Base-by-base conservation (phyloP, 2,329 filamentous ascomycete genomes). In the Ilyonectria sp. region DNA sequence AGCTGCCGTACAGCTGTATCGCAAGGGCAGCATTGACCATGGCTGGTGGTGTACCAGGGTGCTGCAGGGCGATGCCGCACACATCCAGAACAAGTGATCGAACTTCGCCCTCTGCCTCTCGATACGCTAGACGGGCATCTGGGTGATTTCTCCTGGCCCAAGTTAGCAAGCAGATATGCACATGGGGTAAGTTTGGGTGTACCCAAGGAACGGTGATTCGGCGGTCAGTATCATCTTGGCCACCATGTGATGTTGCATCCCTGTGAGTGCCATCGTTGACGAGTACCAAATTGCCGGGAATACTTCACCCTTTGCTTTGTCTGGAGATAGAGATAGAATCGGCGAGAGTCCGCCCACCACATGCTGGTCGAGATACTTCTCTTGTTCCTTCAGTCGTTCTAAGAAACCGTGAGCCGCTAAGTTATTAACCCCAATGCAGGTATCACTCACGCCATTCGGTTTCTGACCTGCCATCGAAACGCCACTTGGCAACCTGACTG, bases 161-260 rank as follows among this genome's bases (percentile, higher is more conserved):
- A 0, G 15, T 74, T 1, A 74, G 57, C 1, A 26, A 2, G 37
- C 23, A 8, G n/a, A 2, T 1, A 21, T n/a, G 0, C 1, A 3
- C 1, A 15, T 8, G 2, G 0, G 6, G 2, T 23, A 6, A 2
- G 5, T 1, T 7, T 4, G 1, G 2, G 1, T 52, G 26, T 57
- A 70, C 72, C 65, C 69, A 1, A 74, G 60, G 0, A 74, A 65
- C 1, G 72, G 72, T 0, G 70, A 73, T 21, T 74, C 72, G 3
- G 70, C 72, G 0, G 67, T 63, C 0, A 74, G 8, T 0, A 74
- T 74, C 72, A 74, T 74, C 10, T 73, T 74, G 6, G 72, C 72
- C 3, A 74, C 57, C 72, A 74, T 74, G 49, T 73, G 63, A 6
- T 74, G 72, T 6, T 74, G 72, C 70, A 74, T 74, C 0, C 68